Evolutionary conservation across 148 eudicot genomes (phyloP).

Genomic region (Nepenthes gracilis): DNA sequence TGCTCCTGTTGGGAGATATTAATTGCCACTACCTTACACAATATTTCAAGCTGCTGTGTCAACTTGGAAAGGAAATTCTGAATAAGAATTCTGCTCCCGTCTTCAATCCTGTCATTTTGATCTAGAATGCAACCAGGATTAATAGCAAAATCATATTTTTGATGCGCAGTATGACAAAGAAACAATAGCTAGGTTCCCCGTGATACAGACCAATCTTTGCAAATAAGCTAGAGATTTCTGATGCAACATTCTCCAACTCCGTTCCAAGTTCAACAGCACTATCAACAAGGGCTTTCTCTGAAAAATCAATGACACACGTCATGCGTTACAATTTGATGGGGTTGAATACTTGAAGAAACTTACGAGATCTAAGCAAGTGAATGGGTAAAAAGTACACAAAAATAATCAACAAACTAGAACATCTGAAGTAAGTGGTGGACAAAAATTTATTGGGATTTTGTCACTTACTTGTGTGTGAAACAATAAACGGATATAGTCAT

Average conservation of each 20-base stretch:
- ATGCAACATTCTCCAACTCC: constrained; percentile 82
- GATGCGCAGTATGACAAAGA: not conserved
- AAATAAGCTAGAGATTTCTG: constrained; percentile 81
- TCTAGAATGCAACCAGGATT: constrained; percentile 30
- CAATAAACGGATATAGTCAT: no score
- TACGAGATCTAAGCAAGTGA: no score
- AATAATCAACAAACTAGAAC: no score
- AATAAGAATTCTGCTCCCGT: constrained; percentile 67
- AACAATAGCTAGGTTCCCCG: not conserved
- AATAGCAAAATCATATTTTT: constrained; percentile 3
- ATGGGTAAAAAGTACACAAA: no score
- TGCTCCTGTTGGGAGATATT: constrained; percentile 86
- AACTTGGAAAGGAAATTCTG: constrained; percentile 71
- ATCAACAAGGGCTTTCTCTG: constrained; percentile 94
- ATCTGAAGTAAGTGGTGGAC: no score
- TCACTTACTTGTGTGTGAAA: no score
- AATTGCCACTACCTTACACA: constrained; percentile 76
- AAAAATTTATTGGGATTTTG: no score
- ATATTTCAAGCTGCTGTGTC: constrained; percentile 74
- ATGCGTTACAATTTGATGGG: not conserved
- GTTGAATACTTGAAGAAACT: no score
- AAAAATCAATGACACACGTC: not conserved
- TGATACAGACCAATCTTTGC: constrained; percentile 74
- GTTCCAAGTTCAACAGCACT: constrained; percentile 86
- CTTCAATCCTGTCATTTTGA: constrained; percentile 92